Evolutionary conservation across 495 filamentous ascomycete species (phyloP).

Genomic region (Friedmanniomyces endolithicus): DNA sequence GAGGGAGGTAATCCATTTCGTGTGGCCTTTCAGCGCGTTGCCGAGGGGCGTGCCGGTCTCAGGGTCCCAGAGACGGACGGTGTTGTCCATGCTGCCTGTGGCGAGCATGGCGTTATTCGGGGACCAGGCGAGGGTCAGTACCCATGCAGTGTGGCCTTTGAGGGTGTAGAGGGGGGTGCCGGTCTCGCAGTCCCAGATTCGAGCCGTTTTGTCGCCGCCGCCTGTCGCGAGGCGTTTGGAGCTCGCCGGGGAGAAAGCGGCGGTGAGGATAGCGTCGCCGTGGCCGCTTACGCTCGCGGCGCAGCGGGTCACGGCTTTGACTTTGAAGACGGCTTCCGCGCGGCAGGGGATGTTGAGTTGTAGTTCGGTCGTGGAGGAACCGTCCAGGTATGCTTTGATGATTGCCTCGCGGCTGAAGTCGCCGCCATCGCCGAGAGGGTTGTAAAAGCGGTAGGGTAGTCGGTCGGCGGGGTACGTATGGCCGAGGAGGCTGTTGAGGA

Average conservation of each 20-base stretch:
- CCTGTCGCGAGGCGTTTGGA: conserved; percentile 78
- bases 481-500: conserved; percentile 79
- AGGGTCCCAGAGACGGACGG: conserved; percentile 80
- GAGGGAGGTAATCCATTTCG: conserved; percentile 77
- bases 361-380: conserved; percentile 14
- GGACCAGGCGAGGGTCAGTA: conserved; percentile 75
- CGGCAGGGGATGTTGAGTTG: conserved; percentile 18
- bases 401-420: conserved; percentile 20
- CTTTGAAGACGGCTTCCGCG: conserved; percentile 83
- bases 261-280: conserved; percentile 79
- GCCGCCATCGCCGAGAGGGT: conserved; percentile 17
- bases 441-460: conserved; percentile 72
- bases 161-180: conserved; percentile 81
- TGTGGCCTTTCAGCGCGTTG: conserved; percentile 71
- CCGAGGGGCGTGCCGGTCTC: conserved; percentile 67
- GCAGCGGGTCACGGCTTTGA: conserved; percentile 82
- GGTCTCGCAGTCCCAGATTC: conserved; percentile 92
- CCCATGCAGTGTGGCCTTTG: conserved; percentile 90
- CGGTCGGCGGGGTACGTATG: conserved; percentile 58
- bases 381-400: conserved; percentile 17
- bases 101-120: conserved; percentile 72
- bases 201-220: conserved; percentile 79
- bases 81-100: conserved; percentile 90
- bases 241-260: conserved; percentile 71
- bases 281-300: conserved; percentile 82